Conservation (phyloP, 2,329 filamentous ascomycete species). For the Helotiales sp. region DNA sequence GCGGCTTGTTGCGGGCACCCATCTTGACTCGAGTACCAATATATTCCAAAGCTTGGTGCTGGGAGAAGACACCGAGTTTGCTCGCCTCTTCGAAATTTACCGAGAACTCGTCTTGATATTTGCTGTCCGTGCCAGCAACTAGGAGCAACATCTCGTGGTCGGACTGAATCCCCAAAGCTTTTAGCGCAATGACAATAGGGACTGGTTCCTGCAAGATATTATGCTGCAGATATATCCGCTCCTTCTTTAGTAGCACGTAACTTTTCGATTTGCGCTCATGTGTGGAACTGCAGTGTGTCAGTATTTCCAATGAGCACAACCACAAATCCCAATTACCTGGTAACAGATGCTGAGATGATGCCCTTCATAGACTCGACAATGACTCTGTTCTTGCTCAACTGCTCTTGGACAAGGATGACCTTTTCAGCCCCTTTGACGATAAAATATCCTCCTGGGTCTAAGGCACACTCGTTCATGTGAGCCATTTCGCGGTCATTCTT, state of each 20-base stretch:
- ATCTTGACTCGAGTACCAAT: constrained; percentile 87
- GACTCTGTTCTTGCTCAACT: constrained; percentile 97
- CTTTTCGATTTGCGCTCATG: constrained; percentile 98
- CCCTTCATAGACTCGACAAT: constrained; percentile 97
- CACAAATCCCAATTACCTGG: constrained; percentile 45
- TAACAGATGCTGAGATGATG: constrained; percentile 92
- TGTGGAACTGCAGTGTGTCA: constrained; percentile 67
- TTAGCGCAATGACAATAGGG: constrained; percentile 91
- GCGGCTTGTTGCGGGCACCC: constrained; percentile 61
- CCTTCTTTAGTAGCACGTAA: constrained; percentile 93
- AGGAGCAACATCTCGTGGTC: constrained; percentile 94
- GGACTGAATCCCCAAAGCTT: constrained; percentile 89
- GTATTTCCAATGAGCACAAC: background rate
- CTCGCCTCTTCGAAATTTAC: constrained; percentile 94
- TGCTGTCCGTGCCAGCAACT: constrained; percentile 81
- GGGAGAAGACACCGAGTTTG: constrained; percentile 82
- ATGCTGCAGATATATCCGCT: constrained; percentile 83
- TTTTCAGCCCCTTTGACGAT: constrained; percentile 98
- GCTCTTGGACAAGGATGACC: constrained; percentile 97
- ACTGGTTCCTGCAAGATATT: constrained; percentile 92
- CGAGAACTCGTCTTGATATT: constrained; percentile 92
- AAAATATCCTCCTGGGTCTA: constrained; percentile 97
- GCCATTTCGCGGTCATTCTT: constrained; percentile 89
- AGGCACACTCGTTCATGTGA: constrained; percentile 87
- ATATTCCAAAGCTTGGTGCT: constrained; percentile 93